Evolutionary conservation across 2,329 filamentous ascomycete genomes (phyloP).

Genomic region (Ophiocordyceps camponoti-saundersi): DNA sequence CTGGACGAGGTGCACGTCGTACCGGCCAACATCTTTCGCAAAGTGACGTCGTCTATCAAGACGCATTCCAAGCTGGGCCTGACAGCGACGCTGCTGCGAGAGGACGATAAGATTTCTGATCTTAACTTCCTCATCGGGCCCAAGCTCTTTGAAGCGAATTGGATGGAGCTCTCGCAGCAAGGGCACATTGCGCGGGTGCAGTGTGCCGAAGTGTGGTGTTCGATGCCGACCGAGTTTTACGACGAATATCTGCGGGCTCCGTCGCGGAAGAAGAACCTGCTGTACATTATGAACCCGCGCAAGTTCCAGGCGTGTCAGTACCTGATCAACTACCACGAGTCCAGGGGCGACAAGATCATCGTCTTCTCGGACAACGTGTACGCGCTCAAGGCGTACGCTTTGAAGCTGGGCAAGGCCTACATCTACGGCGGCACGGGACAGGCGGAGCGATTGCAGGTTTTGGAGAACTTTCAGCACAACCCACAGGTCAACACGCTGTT

Average conservation of each 20-base stretch:
- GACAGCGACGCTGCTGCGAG: constrained; percentile 82
- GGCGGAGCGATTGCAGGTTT: constrained; percentile 65
- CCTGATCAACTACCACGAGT: constrained; percentile 95
- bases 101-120: constrained; percentile 97
- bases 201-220: constrained; percentile 97
- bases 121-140: constrained; percentile 94
- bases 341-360: constrained; percentile 89
- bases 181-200: constrained; percentile 95
- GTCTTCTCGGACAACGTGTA: constrained; percentile 98
- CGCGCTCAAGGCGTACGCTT: constrained; percentile 70
- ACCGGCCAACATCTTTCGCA: constrained; percentile 88
- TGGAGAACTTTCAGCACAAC: constrained; percentile 93
- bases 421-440: constrained; percentile 85
- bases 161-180: constrained; percentile 96
- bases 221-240: constrained; percentile 98
- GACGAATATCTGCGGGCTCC: constrained; percentile 72
- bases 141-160: constrained; percentile 96
- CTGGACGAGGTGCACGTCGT: constrained; percentile 97
- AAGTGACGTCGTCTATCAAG: constrained; percentile 83
- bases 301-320: constrained; percentile 98
- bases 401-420: constrained; percentile 69
- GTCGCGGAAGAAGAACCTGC: constrained; percentile 26
- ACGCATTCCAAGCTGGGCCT: constrained; percentile 90
- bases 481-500: constrained; percentile 83
- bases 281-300: constrained; percentile 94